Evolutionary conservation across 2,329 filamentous ascomycete genomes (phyloP).

Genomic region (Leptodontidium sp.): DNA sequence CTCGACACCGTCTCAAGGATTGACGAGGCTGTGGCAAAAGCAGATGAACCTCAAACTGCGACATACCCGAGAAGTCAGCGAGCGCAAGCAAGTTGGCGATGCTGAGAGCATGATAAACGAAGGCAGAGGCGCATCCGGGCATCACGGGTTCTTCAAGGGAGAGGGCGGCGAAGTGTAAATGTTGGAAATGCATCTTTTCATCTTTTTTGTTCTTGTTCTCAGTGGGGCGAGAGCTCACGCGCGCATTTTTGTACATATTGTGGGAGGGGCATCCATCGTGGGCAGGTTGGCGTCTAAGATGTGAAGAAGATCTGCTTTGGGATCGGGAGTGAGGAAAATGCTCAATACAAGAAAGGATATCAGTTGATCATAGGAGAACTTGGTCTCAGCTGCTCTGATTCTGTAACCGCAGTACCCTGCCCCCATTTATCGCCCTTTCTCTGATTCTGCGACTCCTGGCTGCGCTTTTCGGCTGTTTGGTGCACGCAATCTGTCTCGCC

Average conservation of each 20-base stretch:
- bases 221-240: background rate
- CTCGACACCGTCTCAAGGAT: slow-evolving; percentile 64
- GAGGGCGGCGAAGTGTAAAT: slow-evolving; percentile 46
- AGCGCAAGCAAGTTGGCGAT: slow-evolving; percentile 90
- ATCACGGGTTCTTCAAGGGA: slow-evolving; percentile 46
- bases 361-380: background rate
- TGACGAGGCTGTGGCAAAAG: slow-evolving; percentile 62
- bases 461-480: no score
- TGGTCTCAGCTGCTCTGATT: background rate
- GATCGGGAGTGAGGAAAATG: slow-evolving; percentile 6
- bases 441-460: no score
- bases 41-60: slow-evolving; percentile 72
- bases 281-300: slow-evolving; percentile 18
- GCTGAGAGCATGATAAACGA: slow-evolving; percentile 77
- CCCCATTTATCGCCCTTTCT: no score
- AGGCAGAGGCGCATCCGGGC: slow-evolving; percentile 41
- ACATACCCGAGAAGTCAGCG: slow-evolving; percentile 74
- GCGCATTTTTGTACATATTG: slow-evolving; percentile 15
- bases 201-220: background rate
- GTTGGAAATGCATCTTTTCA: background rate
- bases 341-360: slow-evolving; percentile 17
- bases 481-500: no score
- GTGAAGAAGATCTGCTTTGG: slow-evolving; percentile 12
- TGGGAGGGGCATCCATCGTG: background rate
- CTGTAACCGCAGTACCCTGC: background rate